A percentile compares a stretch with the other conserved stretches of the same genome.
These are phyloP conservation scores for Blastobotrys illinoisensis DNA, from an alignment of 1,139 yeast genomes.

Conservation along the genomic window DNA sequence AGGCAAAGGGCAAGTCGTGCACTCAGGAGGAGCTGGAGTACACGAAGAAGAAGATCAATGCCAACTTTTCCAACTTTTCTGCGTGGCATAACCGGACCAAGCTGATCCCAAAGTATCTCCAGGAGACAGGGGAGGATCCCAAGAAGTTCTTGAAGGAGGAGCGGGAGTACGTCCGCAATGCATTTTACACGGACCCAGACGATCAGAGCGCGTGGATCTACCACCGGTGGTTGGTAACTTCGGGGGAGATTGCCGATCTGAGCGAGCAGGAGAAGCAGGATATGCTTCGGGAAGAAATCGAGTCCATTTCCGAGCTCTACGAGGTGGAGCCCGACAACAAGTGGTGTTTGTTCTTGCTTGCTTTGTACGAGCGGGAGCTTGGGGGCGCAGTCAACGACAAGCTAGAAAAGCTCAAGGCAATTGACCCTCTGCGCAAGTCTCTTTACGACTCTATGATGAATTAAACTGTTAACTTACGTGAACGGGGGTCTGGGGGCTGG, in stretches of 20 bases:
- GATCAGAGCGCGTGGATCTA: constrained; percentile 94
- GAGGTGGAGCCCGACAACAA: constrained; percentile 37
- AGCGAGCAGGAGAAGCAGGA: constrained; percentile 18
- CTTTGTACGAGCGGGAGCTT: constrained; percentile 12
- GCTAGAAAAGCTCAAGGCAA: constrained; percentile 43
- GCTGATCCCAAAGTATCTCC: constrained; percentile 51
- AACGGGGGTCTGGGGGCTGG: neutral
- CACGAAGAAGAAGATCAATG: constrained; percentile 72
- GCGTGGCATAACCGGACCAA: constrained; percentile 93
- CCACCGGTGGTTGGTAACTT: constrained; percentile 71
- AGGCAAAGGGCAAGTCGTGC: constrained; percentile 24
- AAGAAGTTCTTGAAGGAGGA: constrained; percentile 48
- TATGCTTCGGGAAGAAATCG: constrained; percentile 29
- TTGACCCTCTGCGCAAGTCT: constrained; percentile 68
- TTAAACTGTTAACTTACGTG: neutral
- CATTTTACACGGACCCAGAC: constrained; percentile 87
- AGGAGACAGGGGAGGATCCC: constrained; percentile 9
- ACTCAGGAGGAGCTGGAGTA: constrained; percentile 56
- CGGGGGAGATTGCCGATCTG: constrained; percentile 35
- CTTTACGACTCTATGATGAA: constrained; percentile 17
- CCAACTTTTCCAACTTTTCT: constrained; percentile 83
- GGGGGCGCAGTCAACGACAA: constrained; percentile 24
- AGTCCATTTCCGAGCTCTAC: constrained; percentile 32
- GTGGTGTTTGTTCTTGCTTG: constrained; percentile 33
- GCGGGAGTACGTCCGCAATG: constrained; percentile 65